phyloP scores from a whole-genome alignment of 805 yeast species.

The Trichomonascus vanleenenianus region DNA sequence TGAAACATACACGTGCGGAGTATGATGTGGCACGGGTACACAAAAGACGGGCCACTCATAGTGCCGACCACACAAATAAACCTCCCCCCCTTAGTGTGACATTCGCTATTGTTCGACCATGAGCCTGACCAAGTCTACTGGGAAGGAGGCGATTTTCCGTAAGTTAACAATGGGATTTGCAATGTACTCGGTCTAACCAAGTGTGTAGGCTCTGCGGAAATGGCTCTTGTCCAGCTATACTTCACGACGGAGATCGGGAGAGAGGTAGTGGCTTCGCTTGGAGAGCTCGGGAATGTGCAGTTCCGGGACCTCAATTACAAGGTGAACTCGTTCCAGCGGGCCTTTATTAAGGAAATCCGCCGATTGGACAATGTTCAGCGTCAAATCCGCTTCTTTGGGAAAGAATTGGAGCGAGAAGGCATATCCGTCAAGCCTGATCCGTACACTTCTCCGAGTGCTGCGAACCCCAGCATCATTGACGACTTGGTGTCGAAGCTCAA shows the following conservation, averaged over 20 bases:
- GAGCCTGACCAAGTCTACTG: too few species aligned
- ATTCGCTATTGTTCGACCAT: too few species aligned
- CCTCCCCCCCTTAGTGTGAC: too few species aligned
- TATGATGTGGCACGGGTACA: too few species aligned
- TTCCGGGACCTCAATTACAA: constrained; percentile 81
- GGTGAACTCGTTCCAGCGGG: constrained; percentile 79
- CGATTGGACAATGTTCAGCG: constrained; percentile 80
- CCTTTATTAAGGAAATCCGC: constrained; percentile 83
- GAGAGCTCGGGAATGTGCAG: constrained; percentile 79
- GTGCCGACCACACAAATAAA: too few species aligned
- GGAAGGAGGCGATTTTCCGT: constrained; percentile 32
- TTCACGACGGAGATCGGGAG: constrained; percentile 86
- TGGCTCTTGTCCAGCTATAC: constrained; percentile 88
- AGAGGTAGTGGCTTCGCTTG: constrained; percentile 77
- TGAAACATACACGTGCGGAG: too few species aligned
- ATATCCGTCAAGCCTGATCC: constrained; percentile 30
- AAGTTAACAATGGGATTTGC: constrained; percentile 8
- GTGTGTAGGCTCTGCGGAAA: constrained; percentile 77
- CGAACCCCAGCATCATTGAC: constrained; percentile 58
- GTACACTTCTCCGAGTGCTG: constrained; percentile 31
- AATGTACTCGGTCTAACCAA: neutral
- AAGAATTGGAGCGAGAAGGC: constrained; percentile 25
- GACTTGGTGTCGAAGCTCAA: constrained; percentile 56
- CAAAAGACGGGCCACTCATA: too few species aligned
- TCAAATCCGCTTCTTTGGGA: constrained; percentile 48